phyloP scores from a whole-genome alignment of 2,329 filamentous ascomycete species.

The Trichoderma oligosporum region DNA sequence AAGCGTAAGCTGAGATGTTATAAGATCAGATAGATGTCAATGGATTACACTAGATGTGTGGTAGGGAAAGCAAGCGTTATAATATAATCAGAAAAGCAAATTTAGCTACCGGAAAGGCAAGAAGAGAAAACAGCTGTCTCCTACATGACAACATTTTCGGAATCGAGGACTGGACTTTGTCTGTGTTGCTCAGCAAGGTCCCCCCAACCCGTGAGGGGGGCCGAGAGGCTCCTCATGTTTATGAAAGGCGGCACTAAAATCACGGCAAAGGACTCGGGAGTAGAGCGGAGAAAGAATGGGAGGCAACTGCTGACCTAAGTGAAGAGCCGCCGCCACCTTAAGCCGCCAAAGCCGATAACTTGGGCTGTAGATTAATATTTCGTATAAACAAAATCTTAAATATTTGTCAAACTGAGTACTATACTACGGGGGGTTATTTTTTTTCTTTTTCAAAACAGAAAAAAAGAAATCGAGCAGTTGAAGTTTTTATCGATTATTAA shows the following conservation, averaged over 20 bases:
- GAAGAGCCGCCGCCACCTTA: background rate
- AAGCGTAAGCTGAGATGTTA: background rate
- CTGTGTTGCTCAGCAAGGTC: background rate
- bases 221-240: background rate
- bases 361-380: too few relatives aligned
- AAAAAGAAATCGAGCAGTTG: too few relatives aligned
- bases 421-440: too few relatives aligned
- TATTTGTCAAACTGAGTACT: too few relatives aligned
- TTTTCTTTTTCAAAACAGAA: too few relatives aligned
- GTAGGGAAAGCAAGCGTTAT: background rate
- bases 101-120: background rate
- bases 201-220: background rate
- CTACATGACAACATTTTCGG: constrained; percentile 3
- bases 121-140: background rate
- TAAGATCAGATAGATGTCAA: background rate
- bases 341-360: constrained; percentile 2
- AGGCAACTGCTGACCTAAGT: background rate
- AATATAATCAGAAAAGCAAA: background rate
- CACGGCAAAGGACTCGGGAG: constrained; percentile 18
- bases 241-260: constrained; percentile 17
- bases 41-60: background rate
- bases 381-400: too few relatives aligned
- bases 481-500: too few relatives aligned
- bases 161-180: background rate
- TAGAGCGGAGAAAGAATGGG: background rate